A percentile compares a stretch with the other conserved stretches of the same genome.
phyloP scores from a whole-genome alignment of 345 rosid genomes.

The Capsella bursapastoris region DNA sequence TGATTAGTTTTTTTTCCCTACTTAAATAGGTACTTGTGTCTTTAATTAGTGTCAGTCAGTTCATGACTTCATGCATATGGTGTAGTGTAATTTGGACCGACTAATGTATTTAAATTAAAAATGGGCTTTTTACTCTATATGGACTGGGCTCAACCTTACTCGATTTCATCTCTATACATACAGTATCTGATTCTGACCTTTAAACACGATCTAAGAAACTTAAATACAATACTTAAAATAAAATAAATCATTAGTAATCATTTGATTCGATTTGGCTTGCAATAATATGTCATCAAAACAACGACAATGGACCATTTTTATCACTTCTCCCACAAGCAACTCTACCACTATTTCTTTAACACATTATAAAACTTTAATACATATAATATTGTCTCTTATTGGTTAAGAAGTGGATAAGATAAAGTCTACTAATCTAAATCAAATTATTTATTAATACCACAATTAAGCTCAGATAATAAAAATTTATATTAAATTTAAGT shows the following conservation, averaged over 20 bases:
- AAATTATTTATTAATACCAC: background rate
- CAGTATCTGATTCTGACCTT: too few relatives aligned
- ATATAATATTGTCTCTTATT: background rate
- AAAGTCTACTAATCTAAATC: slow-evolving; percentile 20
- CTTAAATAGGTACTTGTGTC: too few relatives aligned
- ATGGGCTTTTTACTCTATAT: too few relatives aligned
- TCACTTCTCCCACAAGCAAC: slow-evolving; percentile 43
- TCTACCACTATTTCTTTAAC: background rate
- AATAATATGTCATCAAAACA: slow-evolving; percentile 21
- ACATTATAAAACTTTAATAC: background rate
- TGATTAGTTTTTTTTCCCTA: too few relatives aligned
- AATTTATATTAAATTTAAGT: slow-evolving; percentile 20
- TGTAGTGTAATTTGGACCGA: too few relatives aligned
- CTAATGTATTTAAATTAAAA: too few relatives aligned
- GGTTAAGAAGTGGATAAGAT: slow-evolving; percentile 36
- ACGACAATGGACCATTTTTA: slow-evolving; percentile 33
- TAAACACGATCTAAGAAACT: too few relatives aligned
- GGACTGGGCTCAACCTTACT: too few relatives aligned
- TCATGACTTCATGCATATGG: too few relatives aligned
- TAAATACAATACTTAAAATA: too few relatives aligned
- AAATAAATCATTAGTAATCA: slow-evolving; percentile 1
- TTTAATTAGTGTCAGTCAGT: too few relatives aligned
- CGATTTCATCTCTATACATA: too few relatives aligned
- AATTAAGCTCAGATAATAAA: background rate
- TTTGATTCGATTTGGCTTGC: slow-evolving; percentile 30